Conservation (phyloP, 352 stramenopile species). For the Phytophthora boehmeriae region DNA sequence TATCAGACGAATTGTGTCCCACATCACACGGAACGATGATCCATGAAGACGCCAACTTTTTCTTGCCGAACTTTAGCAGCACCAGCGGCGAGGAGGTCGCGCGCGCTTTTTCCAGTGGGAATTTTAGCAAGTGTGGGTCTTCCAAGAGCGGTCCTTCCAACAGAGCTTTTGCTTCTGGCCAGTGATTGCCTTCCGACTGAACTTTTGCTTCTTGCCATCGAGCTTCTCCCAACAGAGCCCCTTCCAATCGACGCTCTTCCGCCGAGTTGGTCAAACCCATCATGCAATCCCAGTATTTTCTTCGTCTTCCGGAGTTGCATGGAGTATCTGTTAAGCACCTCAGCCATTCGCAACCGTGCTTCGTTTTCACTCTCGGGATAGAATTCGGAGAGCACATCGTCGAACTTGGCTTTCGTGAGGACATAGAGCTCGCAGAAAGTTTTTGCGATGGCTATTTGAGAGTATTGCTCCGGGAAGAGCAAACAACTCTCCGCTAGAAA, state of each 20-base stretch:
- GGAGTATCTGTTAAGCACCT: constrained; percentile 54
- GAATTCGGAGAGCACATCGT: constrained; percentile 57
- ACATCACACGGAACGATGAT: constrained; percentile 9
- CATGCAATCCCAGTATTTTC: constrained; percentile 66
- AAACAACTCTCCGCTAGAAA: constrained; percentile 72
- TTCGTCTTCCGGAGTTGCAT: constrained; percentile 78
- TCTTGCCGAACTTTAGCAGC: neutral
- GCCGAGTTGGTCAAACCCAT: constrained; percentile 17
- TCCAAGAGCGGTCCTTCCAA: constrained; percentile 22
- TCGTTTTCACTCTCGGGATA: constrained; percentile 40
- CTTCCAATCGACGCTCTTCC: constrained; percentile 19
- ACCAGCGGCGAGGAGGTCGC: neutral
- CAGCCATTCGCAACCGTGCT: constrained; percentile 40
- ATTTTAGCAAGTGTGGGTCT: neutral
- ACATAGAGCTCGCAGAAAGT: constrained; percentile 85
- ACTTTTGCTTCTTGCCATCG: constrained; percentile 18
- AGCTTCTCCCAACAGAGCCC: constrained; percentile 20
- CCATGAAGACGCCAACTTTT: constrained; percentile 10
- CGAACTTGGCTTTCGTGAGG: constrained; percentile 65
- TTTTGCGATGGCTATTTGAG: constrained; percentile 72
- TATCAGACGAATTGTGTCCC: constrained; percentile 8
- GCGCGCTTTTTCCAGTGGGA: constrained; percentile 6
- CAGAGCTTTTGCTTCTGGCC: constrained; percentile 9
- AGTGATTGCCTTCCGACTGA: constrained; percentile 3
- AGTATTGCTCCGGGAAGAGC: constrained; percentile 52